Base-by-base conservation (phyloP, 2,329 filamentous ascomycete species). In the Exserohilum turcica region DNA sequence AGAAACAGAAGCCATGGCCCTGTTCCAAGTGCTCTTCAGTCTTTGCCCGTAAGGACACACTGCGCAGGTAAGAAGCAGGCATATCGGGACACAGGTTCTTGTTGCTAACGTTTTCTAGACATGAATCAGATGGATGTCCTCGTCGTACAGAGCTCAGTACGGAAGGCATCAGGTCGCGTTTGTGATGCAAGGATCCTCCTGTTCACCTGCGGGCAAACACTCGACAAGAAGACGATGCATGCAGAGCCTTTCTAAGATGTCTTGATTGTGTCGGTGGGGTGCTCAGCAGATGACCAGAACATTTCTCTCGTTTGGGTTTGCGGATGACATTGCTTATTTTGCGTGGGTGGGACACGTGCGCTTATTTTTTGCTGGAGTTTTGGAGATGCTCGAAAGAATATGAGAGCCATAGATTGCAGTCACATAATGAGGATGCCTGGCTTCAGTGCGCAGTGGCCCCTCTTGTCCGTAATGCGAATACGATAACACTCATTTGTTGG, bases 1-100 rank as follows among this genome's bases (percentile, higher is more conserved):
- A 86, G 70, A 91, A 90, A 74, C 80, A 87, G 58, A 84, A 85
- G 49, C 86, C 87, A 61, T 86, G 87, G 72, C 80, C 80, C 54
- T 95, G 91, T 68, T 81, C 86, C 55, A 86, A 86, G 55, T 95
- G 91, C 68, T 82, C 82, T 28, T 82, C 85, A 48, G 80, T 82
- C 36, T 95, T 95, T 77, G 86, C 89, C 21, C 83, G 91, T 38
- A 92, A 91, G 71, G 91, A 95, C 66, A 94, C 90, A 1, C 79
- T 94, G n/a, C 78, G 86, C 75, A 88, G 91, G 90, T 91, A 76
- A 75, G 80, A 56, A 46, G 15, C 13, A n/a, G 4, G 28, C 16
- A n/a, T 6, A 7, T 8, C 15, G 9, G 21, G 6, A 31, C 16
- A 7, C n/a, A 45, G 21, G 24, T 48, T 39, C 43, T 36, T 21